Evolutionary conservation across 805 yeast species (phyloP), one percentile per base, ranked within the genome.

Genomic region (Vanderwaltozyma yarrowii): DNA sequence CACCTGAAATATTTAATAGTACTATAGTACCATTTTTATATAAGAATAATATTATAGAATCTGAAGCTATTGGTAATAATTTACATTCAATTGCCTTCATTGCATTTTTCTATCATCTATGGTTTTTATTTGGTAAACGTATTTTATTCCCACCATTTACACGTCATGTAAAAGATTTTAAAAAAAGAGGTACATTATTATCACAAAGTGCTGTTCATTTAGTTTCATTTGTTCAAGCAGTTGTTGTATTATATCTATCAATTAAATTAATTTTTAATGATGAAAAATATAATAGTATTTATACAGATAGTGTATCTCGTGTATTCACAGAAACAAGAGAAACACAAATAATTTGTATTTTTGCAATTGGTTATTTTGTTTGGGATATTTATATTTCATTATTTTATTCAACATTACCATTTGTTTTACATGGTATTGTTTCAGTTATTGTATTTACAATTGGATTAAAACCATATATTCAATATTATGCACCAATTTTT

Each of bases 211-310:
- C 61, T 3, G 51, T 60, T 31, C 97, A 88, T 60, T 71, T 84
- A 19, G 95, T 86, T 4, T 82, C 96, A 2, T 75, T 84, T 70
- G 72, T 87, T 17, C 96, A 92, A 61, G 75, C 92, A 27, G 29
- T 85, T 0, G 45, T 82, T 17, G 78, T 94, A 17, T 58, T 86
- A 18, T 51, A 64, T 19, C 51, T 78, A 11, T 51, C 62, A 18
- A 38, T 50, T 21, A 39, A 37, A 19, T 51, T 51, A 29, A 39
- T 51, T 23, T 28, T 37, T 9, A 30, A 26, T 34, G 40, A 31
- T 18, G 38, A 39, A 12, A 36, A 30, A n/a, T 37, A 33, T 20
- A 34, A 46, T 9, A 38, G 40, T 15, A 36, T 40, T 33, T 44
- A 46, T 37, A 43, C 48, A 6, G 48, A 46, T 28, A 38, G 57